phyloP scores from a whole-genome alignment of 2,329 filamentous ascomycete species.

The Trichoderma breve region DNA sequence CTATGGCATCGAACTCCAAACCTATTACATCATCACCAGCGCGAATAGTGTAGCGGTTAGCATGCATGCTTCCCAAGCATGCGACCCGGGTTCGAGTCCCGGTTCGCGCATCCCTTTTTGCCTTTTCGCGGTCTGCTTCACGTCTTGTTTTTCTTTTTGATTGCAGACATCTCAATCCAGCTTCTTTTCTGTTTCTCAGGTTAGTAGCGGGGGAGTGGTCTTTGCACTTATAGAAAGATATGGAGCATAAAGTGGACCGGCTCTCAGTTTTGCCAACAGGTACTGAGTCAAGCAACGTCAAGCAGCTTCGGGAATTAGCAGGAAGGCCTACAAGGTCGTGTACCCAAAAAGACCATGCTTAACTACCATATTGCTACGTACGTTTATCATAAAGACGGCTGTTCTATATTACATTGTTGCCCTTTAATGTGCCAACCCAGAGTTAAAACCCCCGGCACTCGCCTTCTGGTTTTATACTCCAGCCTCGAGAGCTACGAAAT shows the following conservation, averaged over 20 bases:
- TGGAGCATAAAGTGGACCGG: neutral
- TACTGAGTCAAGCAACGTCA: neutral
- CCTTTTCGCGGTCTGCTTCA: neutral
- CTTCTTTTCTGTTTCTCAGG: neutral
- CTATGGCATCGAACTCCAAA: neutral
- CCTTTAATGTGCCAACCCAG: neutral
- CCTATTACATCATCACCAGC: slow-evolving; percentile 25
- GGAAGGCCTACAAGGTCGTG: neutral
- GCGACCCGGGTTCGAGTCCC: slow-evolving; percentile 40
- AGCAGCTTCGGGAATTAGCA: neutral
- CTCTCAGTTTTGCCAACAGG: neutral
- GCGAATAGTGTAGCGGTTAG: slow-evolving; percentile 40
- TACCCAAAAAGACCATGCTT: neutral
- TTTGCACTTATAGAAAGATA: neutral
- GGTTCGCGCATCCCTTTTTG: slow-evolving; percentile 30
- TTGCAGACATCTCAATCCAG: neutral
- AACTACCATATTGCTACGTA: slow-evolving; percentile 15
- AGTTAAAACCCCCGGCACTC: neutral
- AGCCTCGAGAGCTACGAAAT: slow-evolving; percentile 1
- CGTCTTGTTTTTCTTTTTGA: neutral
- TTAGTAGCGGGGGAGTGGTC: neutral
- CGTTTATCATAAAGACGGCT: slow-evolving; percentile 14
- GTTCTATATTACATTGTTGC: neutral
- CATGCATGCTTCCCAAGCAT: slow-evolving; percentile 41
- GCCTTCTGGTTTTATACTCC: slow-evolving; percentile 16